phyloP scores from a whole-genome alignment of 345 rosid species.

The Euphorbia tirucalli region DNA sequence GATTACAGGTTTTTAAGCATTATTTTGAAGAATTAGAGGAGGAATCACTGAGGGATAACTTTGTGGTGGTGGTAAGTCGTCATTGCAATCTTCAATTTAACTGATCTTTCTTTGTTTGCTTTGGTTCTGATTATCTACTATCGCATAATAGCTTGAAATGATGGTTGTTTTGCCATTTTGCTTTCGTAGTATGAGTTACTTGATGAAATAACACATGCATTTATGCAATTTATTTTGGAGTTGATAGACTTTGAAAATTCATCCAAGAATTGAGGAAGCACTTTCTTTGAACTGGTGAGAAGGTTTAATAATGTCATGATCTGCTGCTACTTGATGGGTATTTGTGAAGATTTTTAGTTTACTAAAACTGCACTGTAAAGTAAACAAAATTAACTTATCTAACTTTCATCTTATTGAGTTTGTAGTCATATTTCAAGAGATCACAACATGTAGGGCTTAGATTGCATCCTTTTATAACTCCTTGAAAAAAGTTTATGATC shows the following conservation, averaged over 20 bases:
- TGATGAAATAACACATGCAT: constrained; percentile 69
- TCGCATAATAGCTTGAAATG: background rate
- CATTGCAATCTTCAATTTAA: background rate
- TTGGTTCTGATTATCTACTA: background rate
- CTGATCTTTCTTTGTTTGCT: background rate
- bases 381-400: background rate
- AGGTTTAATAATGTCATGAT: too few relatives aligned
- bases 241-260: too few relatives aligned
- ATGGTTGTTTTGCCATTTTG: constrained; percentile 19
- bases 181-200: constrained; percentile 80
- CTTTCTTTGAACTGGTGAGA: background rate
- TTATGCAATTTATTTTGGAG: background rate
- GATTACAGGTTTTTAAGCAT: constrained; percentile 82
- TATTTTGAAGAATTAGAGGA: constrained; percentile 96
- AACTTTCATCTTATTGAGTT: background rate
- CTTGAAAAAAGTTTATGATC: background rate
- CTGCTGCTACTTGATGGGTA: too few relatives aligned
- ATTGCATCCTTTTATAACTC: background rate
- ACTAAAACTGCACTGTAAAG: background rate
- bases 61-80: constrained; percentile 88
- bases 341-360: too few relatives aligned
- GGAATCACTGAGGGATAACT: constrained; percentile 95
- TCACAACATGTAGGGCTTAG: background rate
- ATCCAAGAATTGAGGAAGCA: background rate
- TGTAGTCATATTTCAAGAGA: background rate